Evolutionary conservation across 2,329 filamentous ascomycete genomes (phyloP).

Genomic region (Talaromyces sp.): DNA sequence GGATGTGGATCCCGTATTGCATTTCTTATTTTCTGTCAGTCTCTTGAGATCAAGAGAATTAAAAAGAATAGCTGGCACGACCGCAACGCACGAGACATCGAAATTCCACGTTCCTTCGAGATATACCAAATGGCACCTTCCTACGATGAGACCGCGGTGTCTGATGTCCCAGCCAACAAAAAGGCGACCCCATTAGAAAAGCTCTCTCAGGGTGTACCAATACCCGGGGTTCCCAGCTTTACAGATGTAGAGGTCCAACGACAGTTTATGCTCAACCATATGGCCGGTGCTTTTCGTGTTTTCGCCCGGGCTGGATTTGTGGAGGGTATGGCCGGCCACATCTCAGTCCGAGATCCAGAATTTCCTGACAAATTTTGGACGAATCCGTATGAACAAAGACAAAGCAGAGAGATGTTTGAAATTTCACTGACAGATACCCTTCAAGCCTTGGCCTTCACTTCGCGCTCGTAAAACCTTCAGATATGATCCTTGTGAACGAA

Average conservation of each 20-base stretch:
- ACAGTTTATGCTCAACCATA: background rate
- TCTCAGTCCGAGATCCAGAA: background rate
- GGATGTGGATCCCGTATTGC: background rate
- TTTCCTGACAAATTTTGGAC: background rate
- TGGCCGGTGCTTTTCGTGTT: background rate
- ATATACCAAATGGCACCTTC: background rate
- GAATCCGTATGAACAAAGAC: background rate
- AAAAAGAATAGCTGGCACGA: background rate
- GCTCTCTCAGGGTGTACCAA: background rate
- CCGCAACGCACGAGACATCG: background rate
- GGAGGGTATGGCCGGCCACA: background rate
- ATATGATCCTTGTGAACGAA: background rate
- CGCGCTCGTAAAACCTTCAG: background rate
- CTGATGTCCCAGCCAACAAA: background rate
- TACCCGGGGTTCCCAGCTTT: background rate
- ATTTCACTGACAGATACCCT: background rate
- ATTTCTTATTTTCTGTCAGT: background rate
- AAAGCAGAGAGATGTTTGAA: fast-evolving
- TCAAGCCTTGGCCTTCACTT: background rate
- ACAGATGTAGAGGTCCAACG: background rate
- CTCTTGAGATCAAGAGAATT: background rate
- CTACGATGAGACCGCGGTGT: background rate
- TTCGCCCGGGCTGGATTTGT: background rate
- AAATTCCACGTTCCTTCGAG: background rate
- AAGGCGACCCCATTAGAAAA: background rate